Percentiles rank a stretch among this genome's conserved stretches.
phyloP scores from a whole-genome alignment of 805 yeast species.

The Kodamaea neixiangensis region DNA sequence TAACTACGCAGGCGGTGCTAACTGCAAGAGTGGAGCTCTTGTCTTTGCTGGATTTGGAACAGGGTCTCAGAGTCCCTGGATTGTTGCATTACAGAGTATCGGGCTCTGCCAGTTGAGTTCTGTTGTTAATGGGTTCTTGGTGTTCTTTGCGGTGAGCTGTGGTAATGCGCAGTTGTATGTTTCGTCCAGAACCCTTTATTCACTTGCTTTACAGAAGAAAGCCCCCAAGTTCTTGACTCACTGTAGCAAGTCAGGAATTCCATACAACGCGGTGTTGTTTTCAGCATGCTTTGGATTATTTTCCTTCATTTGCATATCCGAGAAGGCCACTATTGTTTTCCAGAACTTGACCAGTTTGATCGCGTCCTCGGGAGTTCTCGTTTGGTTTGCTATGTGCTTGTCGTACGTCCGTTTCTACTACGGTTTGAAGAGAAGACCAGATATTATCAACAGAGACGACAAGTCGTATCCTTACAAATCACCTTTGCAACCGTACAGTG shows the following conservation, averaged over 20 bases:
- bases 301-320: slow-evolving; percentile 60
- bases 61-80: slow-evolving; percentile 49
- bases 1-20: slow-evolving; percentile 35
- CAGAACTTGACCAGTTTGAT: slow-evolving; percentile 66
- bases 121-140: slow-evolving; percentile 45
- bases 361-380: slow-evolving; percentile 73
- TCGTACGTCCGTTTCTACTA: slow-evolving; percentile 64
- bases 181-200: slow-evolving; percentile 43
- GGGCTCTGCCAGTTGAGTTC: slow-evolving; percentile 38
- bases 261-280: slow-evolving; percentile 66
- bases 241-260: slow-evolving; percentile 69
- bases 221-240: slow-evolving; percentile 62
- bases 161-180: slow-evolving; percentile 49
- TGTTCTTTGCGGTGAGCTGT: slow-evolving; percentile 48
- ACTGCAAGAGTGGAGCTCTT: slow-evolving; percentile 27
- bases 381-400: slow-evolving; percentile 75
- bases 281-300: slow-evolving; percentile 62
- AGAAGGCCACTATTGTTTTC: slow-evolving; percentile 61
- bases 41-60: slow-evolving; percentile 37
- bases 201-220: slow-evolving; percentile 49
- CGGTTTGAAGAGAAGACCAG: slow-evolving; percentile 62
- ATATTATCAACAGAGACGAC: slow-evolving; percentile 63
- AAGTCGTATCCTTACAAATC: slow-evolving; percentile 67
- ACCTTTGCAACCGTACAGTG: slow-evolving; percentile 69
- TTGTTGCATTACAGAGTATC: slow-evolving; percentile 43